Percentiles rank a stretch among this genome's conserved stretches.
These are phyloP conservation scores for Paragyromitra xinjiangensis DNA, from an alignment of 495 filamentous ascomycete genomes.

Conservation along the genomic window DNA sequence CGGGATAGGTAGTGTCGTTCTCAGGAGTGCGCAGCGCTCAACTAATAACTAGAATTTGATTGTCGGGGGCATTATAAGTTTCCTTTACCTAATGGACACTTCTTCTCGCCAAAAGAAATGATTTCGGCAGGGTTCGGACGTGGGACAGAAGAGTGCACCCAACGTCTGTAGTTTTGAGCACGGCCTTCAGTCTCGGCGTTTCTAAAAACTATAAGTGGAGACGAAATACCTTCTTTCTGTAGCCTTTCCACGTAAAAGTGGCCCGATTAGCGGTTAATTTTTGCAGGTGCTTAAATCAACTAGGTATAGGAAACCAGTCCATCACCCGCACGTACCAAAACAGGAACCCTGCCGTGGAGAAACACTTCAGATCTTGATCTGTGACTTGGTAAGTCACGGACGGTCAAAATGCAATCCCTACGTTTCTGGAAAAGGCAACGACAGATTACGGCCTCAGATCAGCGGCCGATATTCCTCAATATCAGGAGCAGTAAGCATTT, in stretches of 20 bases:
- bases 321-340: too few relatives aligned
- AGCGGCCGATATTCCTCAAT: constrained; percentile 56
- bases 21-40: neutral
- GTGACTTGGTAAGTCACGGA: neutral
- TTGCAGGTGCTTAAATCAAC: too few relatives aligned
- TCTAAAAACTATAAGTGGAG: neutral
- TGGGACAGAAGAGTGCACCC: neutral
- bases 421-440: constrained; percentile 12
- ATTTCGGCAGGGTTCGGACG: neutral
- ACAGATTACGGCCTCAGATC: neutral
- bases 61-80: neutral
- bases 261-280: neutral
- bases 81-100: neutral
- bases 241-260: neutral
- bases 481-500: constrained; percentile 59
- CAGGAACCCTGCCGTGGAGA: neutral
- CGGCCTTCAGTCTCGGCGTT: neutral
- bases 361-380: neutral
- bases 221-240: neutral
- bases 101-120: neutral
- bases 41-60: neutral
- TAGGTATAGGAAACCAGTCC: too few relatives aligned
- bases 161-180: neutral
- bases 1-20: neutral
- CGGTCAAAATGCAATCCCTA: constrained; percentile 11